Evolutionary conservation across 2,329 filamentous ascomycete genomes (phyloP).

Genomic region (Xylaria sp.): DNA sequence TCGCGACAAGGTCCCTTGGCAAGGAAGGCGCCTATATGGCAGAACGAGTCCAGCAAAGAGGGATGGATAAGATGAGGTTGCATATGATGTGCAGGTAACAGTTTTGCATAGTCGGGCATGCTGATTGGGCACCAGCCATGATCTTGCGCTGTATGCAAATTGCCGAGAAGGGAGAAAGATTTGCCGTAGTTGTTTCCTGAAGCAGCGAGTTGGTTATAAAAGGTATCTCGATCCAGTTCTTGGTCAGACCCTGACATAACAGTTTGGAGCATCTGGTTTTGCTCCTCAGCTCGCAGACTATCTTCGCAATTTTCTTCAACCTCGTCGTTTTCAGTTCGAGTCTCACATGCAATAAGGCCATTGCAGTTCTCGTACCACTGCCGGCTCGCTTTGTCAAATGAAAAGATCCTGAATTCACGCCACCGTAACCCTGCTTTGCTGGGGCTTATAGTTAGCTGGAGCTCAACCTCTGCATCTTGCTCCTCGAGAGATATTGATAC

Average conservation of each 20-base stretch:
- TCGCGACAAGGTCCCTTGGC: conserved; percentile 21
- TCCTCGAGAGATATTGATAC: conserved; percentile 16
- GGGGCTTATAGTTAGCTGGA: conserved; percentile 24
- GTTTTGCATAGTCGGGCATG: conserved; percentile 18
- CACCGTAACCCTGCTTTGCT: conserved; percentile 21
- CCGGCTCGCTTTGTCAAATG: conserved; percentile 18
- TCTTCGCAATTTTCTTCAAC: conserved; percentile 19
- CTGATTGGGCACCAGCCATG: conserved; percentile 15
- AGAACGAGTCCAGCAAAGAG: conserved; percentile 21
- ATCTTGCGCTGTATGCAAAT: conserved; percentile 10
- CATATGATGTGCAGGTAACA: conserved; percentile 23
- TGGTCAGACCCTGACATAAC: conserved; percentile 13
- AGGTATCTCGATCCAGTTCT: conserved; percentile 12
- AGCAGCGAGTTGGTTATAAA: conserved; percentile 14
- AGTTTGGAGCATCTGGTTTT: conserved; percentile 4
- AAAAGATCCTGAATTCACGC: conserved; percentile 26
- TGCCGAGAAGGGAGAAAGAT: conserved; percentile 15
- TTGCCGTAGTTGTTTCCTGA: conserved; percentile 23
- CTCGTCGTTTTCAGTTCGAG: conserved; percentile 13
- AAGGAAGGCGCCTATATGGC: conserved; percentile 24
- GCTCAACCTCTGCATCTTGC: conserved; percentile 14
- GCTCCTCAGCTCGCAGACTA: conserved; percentile 5
- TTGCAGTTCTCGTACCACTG: conserved; percentile 22
- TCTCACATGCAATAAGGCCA: conserved; percentile 13
- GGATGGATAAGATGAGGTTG: conserved; percentile 24